Base-by-base conservation (phyloP, 257 asterid species). In the Phtheirospermum japonicum region DNA sequence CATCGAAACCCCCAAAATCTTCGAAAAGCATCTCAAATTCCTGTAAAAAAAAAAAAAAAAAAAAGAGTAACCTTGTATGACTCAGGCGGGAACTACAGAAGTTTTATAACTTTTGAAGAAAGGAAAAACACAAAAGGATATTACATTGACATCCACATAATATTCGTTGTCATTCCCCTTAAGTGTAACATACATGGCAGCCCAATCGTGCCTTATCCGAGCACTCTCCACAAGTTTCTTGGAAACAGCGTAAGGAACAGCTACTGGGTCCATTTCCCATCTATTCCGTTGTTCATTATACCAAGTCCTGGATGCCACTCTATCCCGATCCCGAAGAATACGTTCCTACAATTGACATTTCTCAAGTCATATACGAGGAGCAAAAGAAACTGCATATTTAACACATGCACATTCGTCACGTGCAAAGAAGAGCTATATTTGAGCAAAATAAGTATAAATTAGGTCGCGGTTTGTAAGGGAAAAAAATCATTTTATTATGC, bases 171-270 rank as follows among this genome's bases (percentile, higher is more conserved):
- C 95, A 69, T 76, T 81, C 62, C 99, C 99, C 83, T 87, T 93
- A 53, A 93, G 83, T 59, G 74, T 77, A 65, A 93, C 46, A 75
- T 82, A 85, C 87, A 89, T 82, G 79, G 82, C 90, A 64, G 80
- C 91, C 96, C 96, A 89, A 73, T 93, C 99, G 67, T 93, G 97
- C 87, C 99, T 90, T 71, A 93, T 82, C 71, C 89, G 83, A 82
- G 99, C 99, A 74, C 79, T 79, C 73, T 75, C 85, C 70, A 93
- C 84, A 69, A 93, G 89, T 77, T 89, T 87, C 73, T 72, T 80
- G 67, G 99, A 82, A 13, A 93, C 77, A 62, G 94, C 97, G 78
- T 93, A 89, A 64, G 99, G 96, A 79, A 87, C 92, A 67, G 94
- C 95, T 64, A 89, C 51, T 9, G 96, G 99, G 58, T 89, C 95